A percentile compares a stretch with the other conserved stretches of the same genome.
phyloP scores from a whole-genome alignment of 148 eudicot species.

The Fagopyrum esculentum region DNA sequence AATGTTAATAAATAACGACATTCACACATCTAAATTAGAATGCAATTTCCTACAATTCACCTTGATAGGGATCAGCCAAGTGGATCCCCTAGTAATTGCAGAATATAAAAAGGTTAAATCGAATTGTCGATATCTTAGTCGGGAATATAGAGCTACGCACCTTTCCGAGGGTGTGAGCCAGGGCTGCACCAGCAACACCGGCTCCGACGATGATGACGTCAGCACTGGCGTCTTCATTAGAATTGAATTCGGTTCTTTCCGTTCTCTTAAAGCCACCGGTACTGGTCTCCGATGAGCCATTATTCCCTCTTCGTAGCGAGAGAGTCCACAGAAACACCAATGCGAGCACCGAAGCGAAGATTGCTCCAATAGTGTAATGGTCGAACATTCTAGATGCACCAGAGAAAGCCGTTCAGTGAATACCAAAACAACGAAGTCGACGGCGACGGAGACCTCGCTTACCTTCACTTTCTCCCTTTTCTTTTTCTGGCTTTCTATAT shows the following conservation, averaged over 20 bases:
- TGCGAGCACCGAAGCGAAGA: conserved; percentile 33
- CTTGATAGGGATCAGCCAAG: neutral
- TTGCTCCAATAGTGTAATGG: conserved; percentile 24
- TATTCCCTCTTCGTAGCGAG: conserved; percentile 17
- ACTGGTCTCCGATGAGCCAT: conserved; percentile 5
- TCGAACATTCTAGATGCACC: conserved; percentile 28
- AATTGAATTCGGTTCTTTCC: conserved; percentile 17
- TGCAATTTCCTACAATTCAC: neutral
- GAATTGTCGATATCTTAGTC: neutral
- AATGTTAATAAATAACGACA: neutral
- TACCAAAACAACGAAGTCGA: neutral
- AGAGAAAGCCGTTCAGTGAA: neutral
- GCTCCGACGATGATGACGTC: conserved; percentile 79
- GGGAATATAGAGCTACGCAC: conserved; percentile 17
- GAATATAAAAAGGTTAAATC: neutral
- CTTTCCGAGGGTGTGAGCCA: conserved; percentile 90
- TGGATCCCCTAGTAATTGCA: neutral
- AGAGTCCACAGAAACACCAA: conserved; percentile 22
- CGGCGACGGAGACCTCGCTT: neutral
- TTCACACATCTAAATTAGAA: neutral
- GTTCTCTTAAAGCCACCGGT: conserved; percentile 5
- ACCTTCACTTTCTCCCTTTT: neutral
- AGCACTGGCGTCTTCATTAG: conserved; percentile 18
- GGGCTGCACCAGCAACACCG: conserved; percentile 90
- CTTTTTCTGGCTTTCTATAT: neutral